Percentiles rank a stretch among this genome's conserved stretches.
These are phyloP conservation scores for Aspergillus tanneri DNA, from an alignment of 2,329 filamentous ascomycete species.

Conservation along the genomic window DNA sequence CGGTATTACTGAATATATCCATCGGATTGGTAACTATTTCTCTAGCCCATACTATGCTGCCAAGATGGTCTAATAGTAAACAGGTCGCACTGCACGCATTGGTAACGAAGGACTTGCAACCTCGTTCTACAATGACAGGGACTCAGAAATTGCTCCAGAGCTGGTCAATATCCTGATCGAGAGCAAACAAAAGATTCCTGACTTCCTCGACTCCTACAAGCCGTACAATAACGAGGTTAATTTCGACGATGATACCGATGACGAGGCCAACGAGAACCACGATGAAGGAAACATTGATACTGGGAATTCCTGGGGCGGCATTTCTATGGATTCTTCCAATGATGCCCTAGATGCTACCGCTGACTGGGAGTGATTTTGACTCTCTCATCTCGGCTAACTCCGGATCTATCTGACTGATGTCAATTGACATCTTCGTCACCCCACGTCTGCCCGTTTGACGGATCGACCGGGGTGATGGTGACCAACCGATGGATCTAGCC, in stretches of 20 bases:
- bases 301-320: constrained; percentile 19
- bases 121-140: constrained; percentile 80
- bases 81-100: constrained; percentile 89
- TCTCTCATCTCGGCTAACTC: background rate
- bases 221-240: constrained; percentile 42
- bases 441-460: background rate
- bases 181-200: constrained; percentile 72
- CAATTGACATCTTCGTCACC: no score
- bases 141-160: constrained; percentile 69
- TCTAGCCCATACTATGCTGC: constrained; percentile 9
- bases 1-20: constrained; percentile 91
- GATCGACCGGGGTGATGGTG: background rate
- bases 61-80: background rate
- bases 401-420: no score
- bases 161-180: constrained; percentile 82
- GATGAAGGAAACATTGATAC: constrained; percentile 12
- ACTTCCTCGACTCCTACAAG: constrained; percentile 69
- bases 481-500: background rate
- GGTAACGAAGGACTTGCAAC: constrained; percentile 82
- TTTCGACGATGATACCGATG: constrained; percentile 57
- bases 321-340: constrained; percentile 12
- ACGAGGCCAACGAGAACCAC: constrained; percentile 34
- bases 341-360: constrained; percentile 3
- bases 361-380: background rate
- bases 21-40: constrained; percentile 74